Percentiles rank a stretch among this genome's conserved stretches.
Conservation (phyloP, 2,329 filamentous ascomycete species). For the Colletotrichum spaethianum region DNA sequence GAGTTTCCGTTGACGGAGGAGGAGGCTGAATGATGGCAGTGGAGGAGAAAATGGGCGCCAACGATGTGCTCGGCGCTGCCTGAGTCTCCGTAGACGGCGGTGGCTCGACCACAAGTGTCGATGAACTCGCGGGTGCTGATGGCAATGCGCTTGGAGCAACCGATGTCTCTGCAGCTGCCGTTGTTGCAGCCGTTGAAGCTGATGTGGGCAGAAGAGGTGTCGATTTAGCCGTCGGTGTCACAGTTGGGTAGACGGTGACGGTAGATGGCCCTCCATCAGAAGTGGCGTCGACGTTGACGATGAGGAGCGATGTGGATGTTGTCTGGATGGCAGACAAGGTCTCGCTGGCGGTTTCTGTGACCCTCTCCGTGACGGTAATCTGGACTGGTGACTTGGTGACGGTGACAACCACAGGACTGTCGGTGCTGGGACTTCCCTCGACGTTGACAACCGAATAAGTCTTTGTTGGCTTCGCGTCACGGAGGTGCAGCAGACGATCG, state of each 20-base stretch:
- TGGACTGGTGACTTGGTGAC: conserved; percentile 48
- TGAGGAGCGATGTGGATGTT: conserved; percentile 48
- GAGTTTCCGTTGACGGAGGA: not conserved
- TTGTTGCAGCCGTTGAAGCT: not conserved
- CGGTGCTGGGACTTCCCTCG: conserved; percentile 44
- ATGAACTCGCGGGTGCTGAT: not conserved
- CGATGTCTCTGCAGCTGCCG: not conserved
- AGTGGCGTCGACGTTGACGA: conserved; percentile 47
- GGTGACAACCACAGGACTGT: conserved; percentile 44
- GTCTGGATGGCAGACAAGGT: conserved; percentile 42
- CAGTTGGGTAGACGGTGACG: conserved; percentile 30
- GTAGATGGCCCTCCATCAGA: conserved; percentile 32
- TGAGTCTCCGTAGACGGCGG: not conserved
- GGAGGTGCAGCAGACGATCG: conserved; percentile 32
- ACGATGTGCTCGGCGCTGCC: not conserved
- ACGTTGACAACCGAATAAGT: conserved; percentile 54
- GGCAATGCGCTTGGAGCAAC: not conserved
- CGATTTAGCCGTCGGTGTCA: conserved; percentile 13
- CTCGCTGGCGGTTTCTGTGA: conserved; percentile 47
- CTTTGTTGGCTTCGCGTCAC: conserved; percentile 31
- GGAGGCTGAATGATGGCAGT: not conserved
- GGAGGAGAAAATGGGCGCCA: not conserved
- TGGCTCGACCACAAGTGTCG: not conserved
- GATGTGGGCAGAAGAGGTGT: conserved; percentile 9
- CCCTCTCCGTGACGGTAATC: conserved; percentile 47